Percentiles rank a stretch among this genome's conserved stretches.
phyloP scores from a whole-genome alignment of 1,284 basidiomycete species.

The Malassezia yamatoensis region DNA sequence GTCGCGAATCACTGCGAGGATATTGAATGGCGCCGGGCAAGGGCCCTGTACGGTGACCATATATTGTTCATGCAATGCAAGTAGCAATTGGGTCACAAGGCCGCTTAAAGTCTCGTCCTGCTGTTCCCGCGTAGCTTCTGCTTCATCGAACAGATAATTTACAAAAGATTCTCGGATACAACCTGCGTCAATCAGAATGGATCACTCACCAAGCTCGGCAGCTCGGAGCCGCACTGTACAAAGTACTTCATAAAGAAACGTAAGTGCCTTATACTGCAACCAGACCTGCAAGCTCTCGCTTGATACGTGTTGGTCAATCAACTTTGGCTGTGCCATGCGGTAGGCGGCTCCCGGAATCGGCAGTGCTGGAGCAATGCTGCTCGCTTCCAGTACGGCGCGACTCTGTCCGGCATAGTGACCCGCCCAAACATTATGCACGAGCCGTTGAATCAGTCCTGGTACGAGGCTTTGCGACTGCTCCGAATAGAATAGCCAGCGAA shows the following conservation, averaged over 20 bases:
- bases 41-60: constrained; percentile 61
- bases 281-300: constrained; percentile 6
- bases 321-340: constrained; percentile 10
- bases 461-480: neutral
- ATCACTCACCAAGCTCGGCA: constrained; percentile 2
- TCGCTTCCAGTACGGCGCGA: neutral
- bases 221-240: constrained; percentile 27
- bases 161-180: constrained; percentile 63
- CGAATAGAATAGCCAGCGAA: constrained; percentile 12
- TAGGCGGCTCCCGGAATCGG: constrained; percentile 12
- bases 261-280: constrained; percentile 50
- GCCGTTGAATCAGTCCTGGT: constrained; percentile 28
- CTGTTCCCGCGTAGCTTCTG: constrained; percentile 78
- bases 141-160: constrained; percentile 79
- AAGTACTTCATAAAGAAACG: constrained; percentile 30
- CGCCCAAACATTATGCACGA: constrained; percentile 46
- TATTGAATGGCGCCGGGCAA: neutral
- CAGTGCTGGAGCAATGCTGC: constrained; percentile 9
- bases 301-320: constrained; percentile 17
- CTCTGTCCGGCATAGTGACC: constrained; percentile 34
- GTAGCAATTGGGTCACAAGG: constrained; percentile 28
- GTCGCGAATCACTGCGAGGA: constrained; percentile 61
- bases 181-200: neutral
- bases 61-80: constrained; percentile 89
- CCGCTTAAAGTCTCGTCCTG: constrained; percentile 59